A percentile compares a stretch with the other conserved stretches of the same genome.
Evolutionary conservation across 768 basidiomycete genomes (phyloP).

Genomic region (Chalciporus piperatus): DNA sequence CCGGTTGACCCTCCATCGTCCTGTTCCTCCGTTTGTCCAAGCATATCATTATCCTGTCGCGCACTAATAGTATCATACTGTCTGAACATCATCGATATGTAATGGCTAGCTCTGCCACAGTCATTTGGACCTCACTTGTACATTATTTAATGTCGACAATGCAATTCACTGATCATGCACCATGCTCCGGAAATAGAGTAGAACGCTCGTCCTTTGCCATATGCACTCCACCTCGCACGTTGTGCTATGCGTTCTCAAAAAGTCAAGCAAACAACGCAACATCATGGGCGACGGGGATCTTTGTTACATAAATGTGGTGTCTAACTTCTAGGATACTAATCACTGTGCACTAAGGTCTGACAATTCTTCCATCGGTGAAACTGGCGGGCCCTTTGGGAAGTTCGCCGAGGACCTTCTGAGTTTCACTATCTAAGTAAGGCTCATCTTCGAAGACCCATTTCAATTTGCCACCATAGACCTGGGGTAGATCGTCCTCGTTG

Average conservation of each 20-base stretch:
- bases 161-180: not conserved
- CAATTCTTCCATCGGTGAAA: slow-evolving; percentile 45
- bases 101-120: not conserved
- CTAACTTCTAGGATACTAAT: too few species aligned
- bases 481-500: slow-evolving; percentile 52
- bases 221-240: too few species aligned
- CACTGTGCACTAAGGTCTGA: slow-evolving; percentile 18
- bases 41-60: slow-evolving; percentile 28
- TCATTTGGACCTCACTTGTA: not conserved
- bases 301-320: too few species aligned
- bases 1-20: slow-evolving; percentile 20
- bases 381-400: slow-evolving; percentile 57
- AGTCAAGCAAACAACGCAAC: too few species aligned
- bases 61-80: slow-evolving; percentile 28
- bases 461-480: slow-evolving; percentile 69
- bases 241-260: too few species aligned
- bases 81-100: slow-evolving; percentile 8
- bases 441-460: slow-evolving; percentile 69
- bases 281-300: too few species aligned
- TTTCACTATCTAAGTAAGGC: slow-evolving; percentile 59
- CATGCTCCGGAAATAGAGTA: not conserved
- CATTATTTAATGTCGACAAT: not conserved
- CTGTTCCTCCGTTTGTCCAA: not conserved
- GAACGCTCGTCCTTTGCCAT: too few species aligned
- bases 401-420: slow-evolving; percentile 42